phyloP scores from a whole-genome alignment of 495 filamentous ascomycete genomes.

The Penicillium silybi region DNA sequence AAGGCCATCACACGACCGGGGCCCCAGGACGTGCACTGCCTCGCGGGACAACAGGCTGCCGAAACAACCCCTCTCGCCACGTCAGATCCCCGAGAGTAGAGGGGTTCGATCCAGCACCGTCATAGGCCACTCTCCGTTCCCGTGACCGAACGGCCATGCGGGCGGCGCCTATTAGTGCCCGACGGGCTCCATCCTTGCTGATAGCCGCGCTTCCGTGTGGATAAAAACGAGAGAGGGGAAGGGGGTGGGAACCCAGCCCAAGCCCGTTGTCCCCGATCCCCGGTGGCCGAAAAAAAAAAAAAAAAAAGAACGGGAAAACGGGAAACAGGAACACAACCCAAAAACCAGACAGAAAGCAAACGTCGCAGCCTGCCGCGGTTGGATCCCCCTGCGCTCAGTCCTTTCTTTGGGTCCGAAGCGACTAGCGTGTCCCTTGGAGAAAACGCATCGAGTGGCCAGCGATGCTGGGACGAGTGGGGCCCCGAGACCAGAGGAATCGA shows the following conservation, averaged over 20 bases:
- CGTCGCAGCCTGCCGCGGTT: constrained; percentile 18
- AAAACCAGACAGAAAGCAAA: constrained; percentile 7
- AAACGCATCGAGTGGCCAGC: constrained; percentile 28
- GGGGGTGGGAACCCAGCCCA: neutral
- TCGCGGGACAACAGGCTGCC: neutral
- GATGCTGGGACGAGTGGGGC: constrained; percentile 21
- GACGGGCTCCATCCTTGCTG: constrained; percentile 26
- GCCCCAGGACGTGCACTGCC: constrained; percentile 5
- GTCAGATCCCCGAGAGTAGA: constrained; percentile 8
- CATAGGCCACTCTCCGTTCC: constrained; percentile 32
- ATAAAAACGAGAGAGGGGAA: constrained; percentile 8
- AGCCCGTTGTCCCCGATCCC: neutral
- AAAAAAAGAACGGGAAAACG: too few species aligned
- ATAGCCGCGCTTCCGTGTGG: constrained; percentile 34
- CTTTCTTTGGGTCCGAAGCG: constrained; percentile 15
- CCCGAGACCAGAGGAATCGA: neutral
- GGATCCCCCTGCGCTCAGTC: constrained; percentile 24
- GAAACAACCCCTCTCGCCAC: constrained; percentile 8
- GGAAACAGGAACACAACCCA: constrained; percentile 5
- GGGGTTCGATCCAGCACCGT: neutral
- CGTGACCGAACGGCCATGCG: constrained; percentile 41
- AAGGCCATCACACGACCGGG: constrained; percentile 17
- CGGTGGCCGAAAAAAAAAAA: constrained; percentile 8
- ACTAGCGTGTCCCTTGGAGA: constrained; percentile 23
- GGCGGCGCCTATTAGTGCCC: constrained; percentile 37